A percentile compares a stretch with the other conserved stretches of the same genome.
phyloP scores from a whole-genome alignment of 306 rosid genomes.

The Rosa multiflora region DNA sequence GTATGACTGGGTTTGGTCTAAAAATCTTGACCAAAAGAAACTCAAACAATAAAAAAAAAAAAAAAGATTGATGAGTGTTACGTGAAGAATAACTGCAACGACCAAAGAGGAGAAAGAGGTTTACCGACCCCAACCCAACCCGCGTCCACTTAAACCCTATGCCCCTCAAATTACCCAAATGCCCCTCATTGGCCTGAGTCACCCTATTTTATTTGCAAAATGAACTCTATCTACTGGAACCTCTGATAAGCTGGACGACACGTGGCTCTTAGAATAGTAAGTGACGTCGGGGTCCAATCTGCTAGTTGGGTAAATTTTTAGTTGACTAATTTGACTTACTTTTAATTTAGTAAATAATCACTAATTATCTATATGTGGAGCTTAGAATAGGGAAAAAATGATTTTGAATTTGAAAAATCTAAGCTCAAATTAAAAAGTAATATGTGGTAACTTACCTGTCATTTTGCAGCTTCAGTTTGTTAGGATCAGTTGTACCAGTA shows the following conservation, averaged over 20 bases:
- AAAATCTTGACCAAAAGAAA: background rate
- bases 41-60: background rate
- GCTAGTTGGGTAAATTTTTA: too few relatives aligned
- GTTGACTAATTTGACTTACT: too few relatives aligned
- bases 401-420: background rate
- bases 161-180: constrained; percentile 13
- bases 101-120: constrained; percentile 36
- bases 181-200: background rate
- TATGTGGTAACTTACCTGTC: background rate
- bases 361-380: background rate
- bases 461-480: background rate
- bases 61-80: background rate
- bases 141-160: background rate
- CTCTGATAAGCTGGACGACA: too few relatives aligned
- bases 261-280: background rate
- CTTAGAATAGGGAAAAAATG: background rate
- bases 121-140: constrained; percentile 53
- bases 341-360: too few relatives aligned
- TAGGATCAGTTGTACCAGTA: background rate
- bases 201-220: too few relatives aligned
- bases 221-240: too few relatives aligned
- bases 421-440: background rate
- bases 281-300: too few relatives aligned
- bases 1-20: background rate
- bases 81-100: constrained; percentile 37